Percentiles rank a stretch among this genome's conserved stretches.
phyloP scores from a whole-genome alignment of 2,329 filamentous ascomycete genomes.

The Aureobasidium sp. region DNA sequence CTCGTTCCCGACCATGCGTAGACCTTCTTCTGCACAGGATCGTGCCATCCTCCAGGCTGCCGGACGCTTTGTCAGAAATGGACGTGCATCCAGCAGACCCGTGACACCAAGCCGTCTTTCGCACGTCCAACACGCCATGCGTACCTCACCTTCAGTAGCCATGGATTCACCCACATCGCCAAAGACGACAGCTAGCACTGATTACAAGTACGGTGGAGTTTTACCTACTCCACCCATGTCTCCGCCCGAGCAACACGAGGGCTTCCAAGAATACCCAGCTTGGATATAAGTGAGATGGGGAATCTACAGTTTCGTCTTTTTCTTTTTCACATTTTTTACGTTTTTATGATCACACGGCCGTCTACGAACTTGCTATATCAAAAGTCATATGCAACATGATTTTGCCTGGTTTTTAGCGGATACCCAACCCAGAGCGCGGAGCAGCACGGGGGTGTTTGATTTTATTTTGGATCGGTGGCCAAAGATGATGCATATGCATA shows the following conservation, averaged over 20 bases:
- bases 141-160: background rate
- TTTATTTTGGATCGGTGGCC: background rate
- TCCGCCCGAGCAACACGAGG: slow-evolving; percentile 14
- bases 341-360: slow-evolving; percentile 5
- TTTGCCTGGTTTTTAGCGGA: slow-evolving; percentile 12
- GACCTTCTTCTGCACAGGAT: slow-evolving; percentile 22
- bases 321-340: background rate
- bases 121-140: slow-evolving; percentile 10
- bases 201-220: background rate
- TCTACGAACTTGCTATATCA: slow-evolving; percentile 5
- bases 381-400: slow-evolving; percentile 12
- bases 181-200: slow-evolving; percentile 16
- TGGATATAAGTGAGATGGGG: slow-evolving; percentile 13
- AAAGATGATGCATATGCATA: background rate
- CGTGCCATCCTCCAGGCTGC: slow-evolving; percentile 23
- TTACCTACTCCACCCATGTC: slow-evolving; percentile 9
- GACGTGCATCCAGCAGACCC: slow-evolving; percentile 7
- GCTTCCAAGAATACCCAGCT: slow-evolving; percentile 11
- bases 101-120: slow-evolving; percentile 15
- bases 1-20: slow-evolving; percentile 21
- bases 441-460: slow-evolving; percentile 8
- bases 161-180: background rate
- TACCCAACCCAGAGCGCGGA: slow-evolving; percentile 10
- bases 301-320: background rate
- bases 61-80: slow-evolving; percentile 23